Percentiles rank a stretch among this genome's conserved stretches.
These are phyloP conservation scores for Ustilago xerochloae DNA, from an alignment of 1,284 basidiomycete genomes.

Conservation along the genomic window DNA sequence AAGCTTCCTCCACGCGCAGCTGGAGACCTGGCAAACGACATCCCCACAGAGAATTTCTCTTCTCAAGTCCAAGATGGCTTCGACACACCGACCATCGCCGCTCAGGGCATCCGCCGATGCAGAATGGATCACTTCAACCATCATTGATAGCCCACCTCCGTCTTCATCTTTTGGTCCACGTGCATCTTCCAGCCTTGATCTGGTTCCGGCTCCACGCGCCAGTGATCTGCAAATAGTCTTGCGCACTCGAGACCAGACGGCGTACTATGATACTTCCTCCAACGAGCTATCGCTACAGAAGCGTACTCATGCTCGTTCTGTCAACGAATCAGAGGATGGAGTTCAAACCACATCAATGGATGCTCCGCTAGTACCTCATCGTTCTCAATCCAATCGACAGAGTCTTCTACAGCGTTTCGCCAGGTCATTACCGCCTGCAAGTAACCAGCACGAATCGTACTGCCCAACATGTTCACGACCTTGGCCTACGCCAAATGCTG, in stretches of 20 bases:
- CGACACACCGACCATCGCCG: constrained; percentile 23
- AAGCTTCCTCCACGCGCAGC: background rate
- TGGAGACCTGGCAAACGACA: constrained; percentile 3
- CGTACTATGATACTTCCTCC: constrained; percentile 49
- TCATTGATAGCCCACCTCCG: constrained; percentile 3
- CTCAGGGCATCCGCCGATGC: constrained; percentile 23
- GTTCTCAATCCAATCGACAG: background rate
- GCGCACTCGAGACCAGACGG: constrained; percentile 53
- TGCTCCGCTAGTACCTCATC: constrained; percentile 23
- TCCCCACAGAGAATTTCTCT: no score
- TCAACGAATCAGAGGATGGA: background rate
- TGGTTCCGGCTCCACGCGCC: constrained; percentile 36
- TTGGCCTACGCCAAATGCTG: constrained; percentile 8
- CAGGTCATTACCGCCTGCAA: background rate
- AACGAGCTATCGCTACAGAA: constrained; percentile 50
- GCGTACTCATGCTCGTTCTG: background rate
- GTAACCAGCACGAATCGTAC: background rate
- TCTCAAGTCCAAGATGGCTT: background rate
- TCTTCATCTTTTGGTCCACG: background rate
- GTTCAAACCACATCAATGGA: no score
- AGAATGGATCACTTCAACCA: constrained; percentile 15
- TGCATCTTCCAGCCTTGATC: constrained; percentile 30
- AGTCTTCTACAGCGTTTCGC: constrained; percentile 17
- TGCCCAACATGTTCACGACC: constrained; percentile 50
- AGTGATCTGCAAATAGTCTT: constrained; percentile 58